Evolutionary conservation across 495 filamentous ascomycete species (phyloP).

Genomic region (Evernia prunastri): DNA sequence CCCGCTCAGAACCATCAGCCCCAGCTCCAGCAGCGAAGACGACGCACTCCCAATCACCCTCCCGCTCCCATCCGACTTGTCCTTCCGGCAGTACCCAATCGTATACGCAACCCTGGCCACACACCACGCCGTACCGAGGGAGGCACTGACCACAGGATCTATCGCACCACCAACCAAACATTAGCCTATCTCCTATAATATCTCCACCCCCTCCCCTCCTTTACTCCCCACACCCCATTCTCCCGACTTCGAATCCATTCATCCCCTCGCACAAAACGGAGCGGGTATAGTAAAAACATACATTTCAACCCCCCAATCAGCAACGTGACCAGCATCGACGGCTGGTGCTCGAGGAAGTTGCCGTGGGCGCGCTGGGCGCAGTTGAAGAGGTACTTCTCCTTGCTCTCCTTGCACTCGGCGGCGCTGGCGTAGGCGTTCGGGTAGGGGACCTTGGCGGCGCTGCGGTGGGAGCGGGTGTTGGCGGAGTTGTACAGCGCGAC

Average conservation of each 20-base stretch:
- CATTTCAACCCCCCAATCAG: slow-evolving; percentile 40
- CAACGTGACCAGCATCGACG: slow-evolving; percentile 51
- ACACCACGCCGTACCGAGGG: slow-evolving; percentile 51
- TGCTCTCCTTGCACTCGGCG: slow-evolving; percentile 54
- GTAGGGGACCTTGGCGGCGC: slow-evolving; percentile 49
- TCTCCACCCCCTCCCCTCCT: neutral
- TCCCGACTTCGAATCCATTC: too few relatives aligned
- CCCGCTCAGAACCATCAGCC: slow-evolving; percentile 39
- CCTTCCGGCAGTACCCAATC: slow-evolving; percentile 51
- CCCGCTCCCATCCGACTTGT: slow-evolving; percentile 44
- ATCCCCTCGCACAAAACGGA: neutral
- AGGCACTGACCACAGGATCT: slow-evolving; percentile 47
- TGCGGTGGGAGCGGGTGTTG: slow-evolving; percentile 44
- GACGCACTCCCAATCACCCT: slow-evolving; percentile 35
- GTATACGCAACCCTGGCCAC: slow-evolving; percentile 48
- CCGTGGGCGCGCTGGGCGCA: slow-evolving; percentile 67
- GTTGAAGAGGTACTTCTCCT: slow-evolving; percentile 47
- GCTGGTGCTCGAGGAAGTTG: slow-evolving; percentile 63
- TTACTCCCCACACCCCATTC: too few relatives aligned
- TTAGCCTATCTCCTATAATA: slow-evolving; percentile 20
- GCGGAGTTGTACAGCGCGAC: slow-evolving; percentile 41
- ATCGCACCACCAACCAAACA: slow-evolving; percentile 24
- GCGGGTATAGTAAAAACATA: neutral
- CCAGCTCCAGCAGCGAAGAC: slow-evolving; percentile 41
- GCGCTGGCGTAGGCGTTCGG: slow-evolving; percentile 58